phyloP scores from a whole-genome alignment of 139 green algal species.

The Mesostigma viride region DNA sequence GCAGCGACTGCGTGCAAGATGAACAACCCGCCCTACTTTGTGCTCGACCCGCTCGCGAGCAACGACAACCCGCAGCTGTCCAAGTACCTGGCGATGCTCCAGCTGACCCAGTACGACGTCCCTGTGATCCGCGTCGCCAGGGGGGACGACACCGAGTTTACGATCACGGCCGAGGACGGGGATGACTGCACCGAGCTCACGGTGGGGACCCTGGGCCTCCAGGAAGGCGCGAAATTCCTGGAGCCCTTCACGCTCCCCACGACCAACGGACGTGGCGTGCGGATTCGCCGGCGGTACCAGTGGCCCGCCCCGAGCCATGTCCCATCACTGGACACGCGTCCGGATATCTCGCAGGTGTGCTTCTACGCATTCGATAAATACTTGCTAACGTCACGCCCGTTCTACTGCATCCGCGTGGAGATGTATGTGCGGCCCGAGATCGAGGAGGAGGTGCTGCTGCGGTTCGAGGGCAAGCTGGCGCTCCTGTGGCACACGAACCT shows the following conservation, averaged over 20 bases:
- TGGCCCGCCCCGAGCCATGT: too few relatives aligned
- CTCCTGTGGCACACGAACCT: slow-evolving; percentile 8
- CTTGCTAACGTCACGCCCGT: slow-evolving; percentile 17
- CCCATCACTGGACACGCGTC: not conserved
- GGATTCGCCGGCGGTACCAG: too few relatives aligned
- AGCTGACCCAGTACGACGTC: not conserved
- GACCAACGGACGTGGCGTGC: too few relatives aligned
- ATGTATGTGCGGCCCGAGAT: not conserved
- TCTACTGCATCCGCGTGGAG: slow-evolving; percentile 21
- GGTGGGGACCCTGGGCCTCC: slow-evolving; percentile 10
- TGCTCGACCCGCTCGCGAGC: not conserved
- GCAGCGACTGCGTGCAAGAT: slow-evolving; percentile 1
- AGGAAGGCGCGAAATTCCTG: not conserved
- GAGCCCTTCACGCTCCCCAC: too few relatives aligned
- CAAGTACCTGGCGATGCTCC: not conserved
- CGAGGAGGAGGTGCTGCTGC: slow-evolving; percentile 15
- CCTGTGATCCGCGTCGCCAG: slow-evolving; percentile 6
- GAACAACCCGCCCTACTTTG: slow-evolving; percentile 9
- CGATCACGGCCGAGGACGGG: slow-evolving; percentile 14
- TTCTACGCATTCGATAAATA: slow-evolving; percentile 28
- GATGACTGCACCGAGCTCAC: slow-evolving; percentile 27
- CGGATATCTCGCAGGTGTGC: slow-evolving; percentile 17
- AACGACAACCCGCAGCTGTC: not conserved
- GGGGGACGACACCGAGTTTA: slow-evolving; percentile 16
- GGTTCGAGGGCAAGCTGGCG: slow-evolving; percentile 28